These are phyloP conservation scores for Podaxis mareebaensis DNA, from an alignment of 768 basidiomycete genomes.

Conservation along the genomic window DNA sequence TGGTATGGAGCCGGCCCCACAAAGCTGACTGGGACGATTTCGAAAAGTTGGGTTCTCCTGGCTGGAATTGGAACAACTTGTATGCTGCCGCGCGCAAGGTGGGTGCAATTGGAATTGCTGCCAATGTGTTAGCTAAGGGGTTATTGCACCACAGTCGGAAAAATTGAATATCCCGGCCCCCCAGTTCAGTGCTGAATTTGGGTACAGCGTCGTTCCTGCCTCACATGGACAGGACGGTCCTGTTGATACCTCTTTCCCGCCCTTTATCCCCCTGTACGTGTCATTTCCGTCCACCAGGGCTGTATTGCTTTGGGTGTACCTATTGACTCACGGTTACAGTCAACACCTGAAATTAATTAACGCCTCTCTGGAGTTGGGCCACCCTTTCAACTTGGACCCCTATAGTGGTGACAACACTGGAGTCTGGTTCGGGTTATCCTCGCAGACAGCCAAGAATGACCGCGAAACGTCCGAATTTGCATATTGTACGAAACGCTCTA, in stretches of 20 bases:
- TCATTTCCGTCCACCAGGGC: background rate
- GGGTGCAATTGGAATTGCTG: background rate
- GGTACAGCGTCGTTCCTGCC: conserved; percentile 23
- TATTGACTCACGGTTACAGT: conserved; percentile 14
- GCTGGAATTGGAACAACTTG: conserved; percentile 54
- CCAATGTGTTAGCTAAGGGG: conserved; percentile 22
- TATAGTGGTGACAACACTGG: conserved; percentile 54
- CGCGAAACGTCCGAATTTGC: conserved; percentile 33
- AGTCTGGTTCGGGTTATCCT: conserved; percentile 53
- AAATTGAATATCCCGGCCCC: conserved; percentile 26
- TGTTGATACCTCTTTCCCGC: conserved; percentile 36
- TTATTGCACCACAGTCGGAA: conserved; percentile 27
- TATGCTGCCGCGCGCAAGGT: conserved; percentile 35
- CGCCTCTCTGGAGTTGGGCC: conserved; percentile 33
- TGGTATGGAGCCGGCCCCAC: conserved; percentile 37
- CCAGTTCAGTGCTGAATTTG: conserved; percentile 28
- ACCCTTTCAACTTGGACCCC: conserved; percentile 38
- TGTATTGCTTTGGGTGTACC: background rate
- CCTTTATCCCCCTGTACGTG: conserved; percentile 29
- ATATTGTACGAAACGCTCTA: conserved; percentile 24
- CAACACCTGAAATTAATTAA: conserved; percentile 31
- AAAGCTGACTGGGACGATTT: conserved; percentile 32
- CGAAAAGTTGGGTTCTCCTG: conserved; percentile 53
- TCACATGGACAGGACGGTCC: conserved; percentile 51
- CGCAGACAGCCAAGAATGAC: conserved; percentile 50